These are phyloP conservation scores for Musa beccarii DNA, from an alignment of 176 grass and related monocot species.

Conservation along the genomic window DNA sequence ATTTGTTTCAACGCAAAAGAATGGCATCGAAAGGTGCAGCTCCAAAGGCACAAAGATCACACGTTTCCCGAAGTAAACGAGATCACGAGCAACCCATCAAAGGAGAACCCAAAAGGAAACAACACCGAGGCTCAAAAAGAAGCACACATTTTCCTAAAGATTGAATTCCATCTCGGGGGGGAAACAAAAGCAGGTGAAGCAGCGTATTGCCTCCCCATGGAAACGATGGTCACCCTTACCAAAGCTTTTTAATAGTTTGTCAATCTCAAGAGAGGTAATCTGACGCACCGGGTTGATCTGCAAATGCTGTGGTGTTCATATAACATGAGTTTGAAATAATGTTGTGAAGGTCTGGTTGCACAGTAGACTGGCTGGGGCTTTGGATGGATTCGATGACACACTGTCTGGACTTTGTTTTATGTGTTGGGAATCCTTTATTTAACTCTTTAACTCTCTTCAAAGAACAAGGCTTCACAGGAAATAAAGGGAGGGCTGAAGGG, in stretches of 20 bases:
- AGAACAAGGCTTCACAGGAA: slow-evolving; percentile 11
- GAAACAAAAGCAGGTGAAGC: not conserved
- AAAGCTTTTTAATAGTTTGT: not conserved
- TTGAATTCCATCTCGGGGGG: slow-evolving; percentile 20
- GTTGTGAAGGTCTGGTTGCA: not conserved
- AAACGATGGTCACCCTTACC: not conserved
- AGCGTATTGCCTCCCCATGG: not conserved
- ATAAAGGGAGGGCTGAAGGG: not conserved
- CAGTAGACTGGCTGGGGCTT: not conserved
- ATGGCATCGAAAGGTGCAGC: slow-evolving; percentile 47
- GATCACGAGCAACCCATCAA: slow-evolving; percentile 35
- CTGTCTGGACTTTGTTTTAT: slow-evolving; percentile 47
- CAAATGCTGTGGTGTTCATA: slow-evolving; percentile 24
- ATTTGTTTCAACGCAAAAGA: slow-evolving; percentile 5
- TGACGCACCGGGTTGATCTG: not conserved
- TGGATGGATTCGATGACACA: slow-evolving; percentile 32
- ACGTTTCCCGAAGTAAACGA: slow-evolving; percentile 35
- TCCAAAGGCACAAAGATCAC: slow-evolving; percentile 33
- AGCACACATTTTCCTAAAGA: slow-evolving; percentile 11
- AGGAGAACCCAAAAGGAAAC: slow-evolving; percentile 32
- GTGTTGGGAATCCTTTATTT: slow-evolving; percentile 42
- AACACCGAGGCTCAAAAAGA: slow-evolving; percentile 21
- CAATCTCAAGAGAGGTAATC: not conserved
- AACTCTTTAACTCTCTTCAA: slow-evolving; percentile 43
- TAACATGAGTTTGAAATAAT: slow-evolving; percentile 19